Percentiles rank a stretch among this genome's conserved stretches.
These are phyloP conservation scores for Murraya koenigii DNA, from an alignment of 345 rosid genomes.

Conservation along the genomic window DNA sequence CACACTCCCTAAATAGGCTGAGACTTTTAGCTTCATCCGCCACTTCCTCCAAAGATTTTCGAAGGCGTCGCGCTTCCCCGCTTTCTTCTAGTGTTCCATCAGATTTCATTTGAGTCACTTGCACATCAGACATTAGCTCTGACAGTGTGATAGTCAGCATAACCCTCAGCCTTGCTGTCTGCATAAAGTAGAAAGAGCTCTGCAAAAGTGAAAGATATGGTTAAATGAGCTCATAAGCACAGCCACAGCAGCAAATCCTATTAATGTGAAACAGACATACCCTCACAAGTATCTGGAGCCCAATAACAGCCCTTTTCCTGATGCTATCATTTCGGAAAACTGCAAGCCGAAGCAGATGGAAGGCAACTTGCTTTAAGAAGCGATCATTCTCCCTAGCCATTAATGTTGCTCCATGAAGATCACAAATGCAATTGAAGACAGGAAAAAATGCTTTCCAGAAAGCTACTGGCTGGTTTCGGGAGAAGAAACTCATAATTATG, in stretches of 20 bases:
- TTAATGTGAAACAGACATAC: slow-evolving; percentile 43
- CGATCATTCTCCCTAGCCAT: slow-evolving; percentile 99
- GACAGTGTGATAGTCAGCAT: slow-evolving; percentile 95
- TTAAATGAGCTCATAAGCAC: slow-evolving; percentile 9
- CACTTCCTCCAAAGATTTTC: slow-evolving; percentile 88
- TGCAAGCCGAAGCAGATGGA: slow-evolving; percentile 94
- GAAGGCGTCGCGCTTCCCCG: slow-evolving; percentile 91
- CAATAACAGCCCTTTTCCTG: slow-evolving; percentile 91
- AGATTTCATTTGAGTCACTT: slow-evolving; percentile 90
- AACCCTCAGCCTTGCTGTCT: slow-evolving; percentile 91
- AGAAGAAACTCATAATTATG: slow-evolving; percentile 81
- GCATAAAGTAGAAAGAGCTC: slow-evolving; percentile 93
- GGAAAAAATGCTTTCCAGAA: slow-evolving; percentile 92
- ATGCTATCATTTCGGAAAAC: slow-evolving; percentile 93
- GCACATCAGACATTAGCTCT: slow-evolving; percentile 96
- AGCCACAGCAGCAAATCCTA: slow-evolving; percentile 14
- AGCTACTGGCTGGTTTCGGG: slow-evolving; percentile 86
- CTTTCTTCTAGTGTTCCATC: slow-evolving; percentile 96
- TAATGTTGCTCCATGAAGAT: slow-evolving; percentile 92
- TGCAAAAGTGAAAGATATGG: slow-evolving; percentile 45
- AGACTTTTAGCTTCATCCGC: slow-evolving; percentile 77
- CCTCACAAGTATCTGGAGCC: slow-evolving; percentile 91
- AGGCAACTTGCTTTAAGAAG: slow-evolving; percentile 93
- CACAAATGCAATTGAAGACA: slow-evolving; percentile 69
- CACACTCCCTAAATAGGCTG: slow-evolving; percentile 66